Conservation (phyloP, 2,329 filamentous ascomycete species). For the Mariannaea sp. region DNA sequence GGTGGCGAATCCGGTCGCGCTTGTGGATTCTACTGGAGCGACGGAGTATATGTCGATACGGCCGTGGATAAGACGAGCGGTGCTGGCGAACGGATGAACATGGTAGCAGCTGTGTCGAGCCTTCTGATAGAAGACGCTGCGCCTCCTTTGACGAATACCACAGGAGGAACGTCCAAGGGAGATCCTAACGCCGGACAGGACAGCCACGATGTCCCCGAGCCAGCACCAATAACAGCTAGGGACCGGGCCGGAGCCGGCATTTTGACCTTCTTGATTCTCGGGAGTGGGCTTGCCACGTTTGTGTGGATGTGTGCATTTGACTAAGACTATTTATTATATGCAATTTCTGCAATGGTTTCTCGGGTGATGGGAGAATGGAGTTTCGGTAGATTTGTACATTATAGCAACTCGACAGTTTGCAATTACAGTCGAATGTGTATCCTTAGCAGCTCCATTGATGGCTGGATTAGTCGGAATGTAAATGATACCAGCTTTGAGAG, state of each 20-base stretch:
- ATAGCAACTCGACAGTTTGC: too few relatives aligned
- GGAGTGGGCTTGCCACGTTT: slow-evolving; percentile 49
- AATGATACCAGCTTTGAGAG: too few relatives aligned
- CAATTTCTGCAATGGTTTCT: too few relatives aligned
- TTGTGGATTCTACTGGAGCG: slow-evolving; percentile 69
- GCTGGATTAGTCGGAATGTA: too few relatives aligned
- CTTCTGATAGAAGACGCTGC: slow-evolving; percentile 50
- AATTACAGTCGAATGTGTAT: too few relatives aligned
- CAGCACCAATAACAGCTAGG: slow-evolving; percentile 45
- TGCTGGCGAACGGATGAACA: slow-evolving; percentile 64
- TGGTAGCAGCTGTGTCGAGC: slow-evolving; percentile 58
- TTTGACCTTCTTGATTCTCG: slow-evolving; percentile 51
- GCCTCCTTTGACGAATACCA: slow-evolving; percentile 50
- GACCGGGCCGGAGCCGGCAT: slow-evolving; percentile 57
- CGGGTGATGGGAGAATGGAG: too few relatives aligned
- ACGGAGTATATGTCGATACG: slow-evolving; percentile 50
- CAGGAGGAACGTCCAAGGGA: slow-evolving; percentile 56
- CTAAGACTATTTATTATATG: slow-evolving; percentile 23
- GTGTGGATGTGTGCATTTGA: slow-evolving; percentile 55
- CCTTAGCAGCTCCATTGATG: too few relatives aligned
- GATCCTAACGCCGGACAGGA: slow-evolving; percentile 47
- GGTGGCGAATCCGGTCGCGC: slow-evolving; percentile 61
- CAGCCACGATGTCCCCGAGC: slow-evolving; percentile 39
- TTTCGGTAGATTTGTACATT: too few relatives aligned
- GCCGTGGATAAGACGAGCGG: slow-evolving; percentile 59